Evolutionary conservation across 257 asterid genomes (phyloP).

Genomic region (Petunia secreta): DNA sequence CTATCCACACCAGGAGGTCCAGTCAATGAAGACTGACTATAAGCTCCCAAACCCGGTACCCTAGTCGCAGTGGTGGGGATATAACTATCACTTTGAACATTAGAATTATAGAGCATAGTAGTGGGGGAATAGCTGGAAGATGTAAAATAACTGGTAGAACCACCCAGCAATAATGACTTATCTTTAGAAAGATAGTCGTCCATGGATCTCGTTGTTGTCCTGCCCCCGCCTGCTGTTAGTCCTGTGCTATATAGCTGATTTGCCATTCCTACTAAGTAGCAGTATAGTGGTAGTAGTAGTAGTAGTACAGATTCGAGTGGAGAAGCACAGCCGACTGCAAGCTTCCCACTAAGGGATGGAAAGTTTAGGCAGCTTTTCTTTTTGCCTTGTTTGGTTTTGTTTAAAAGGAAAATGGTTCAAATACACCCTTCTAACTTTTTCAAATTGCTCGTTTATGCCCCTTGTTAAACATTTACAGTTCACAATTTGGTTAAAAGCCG

Average conservation of each 20-base stretch:
- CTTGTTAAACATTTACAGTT: neutral
- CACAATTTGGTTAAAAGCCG: no score
- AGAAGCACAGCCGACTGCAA: conserved; percentile 14
- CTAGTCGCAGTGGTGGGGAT: conserved; percentile 35
- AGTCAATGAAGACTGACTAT: conserved; percentile 38
- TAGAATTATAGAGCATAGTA: conserved; percentile 42
- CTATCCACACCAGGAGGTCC: conserved; percentile 82
- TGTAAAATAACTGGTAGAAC: conserved; percentile 58
- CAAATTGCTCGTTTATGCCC: neutral
- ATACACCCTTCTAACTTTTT: neutral
- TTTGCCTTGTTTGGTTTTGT: neutral
- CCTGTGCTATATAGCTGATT: conserved; percentile 61
- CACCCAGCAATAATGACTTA: conserved; percentile 42
- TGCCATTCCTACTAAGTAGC: conserved; percentile 39
- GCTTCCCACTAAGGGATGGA: neutral
- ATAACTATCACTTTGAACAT: conserved; percentile 44
- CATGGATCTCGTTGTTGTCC: conserved; percentile 51
- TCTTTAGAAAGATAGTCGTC: conserved; percentile 53
- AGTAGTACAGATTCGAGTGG: conserved; percentile 9
- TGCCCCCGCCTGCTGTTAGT: conserved; percentile 38
- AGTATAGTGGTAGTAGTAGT: no score
- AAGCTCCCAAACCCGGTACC: conserved; percentile 33
- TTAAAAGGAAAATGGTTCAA: neutral
- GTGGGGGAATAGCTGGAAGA: conserved; percentile 50
- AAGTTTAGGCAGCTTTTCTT: neutral